Base-by-base conservation (phyloP, 2,329 filamentous ascomycete genomes). In the Diplocarpon rosae region DNA sequence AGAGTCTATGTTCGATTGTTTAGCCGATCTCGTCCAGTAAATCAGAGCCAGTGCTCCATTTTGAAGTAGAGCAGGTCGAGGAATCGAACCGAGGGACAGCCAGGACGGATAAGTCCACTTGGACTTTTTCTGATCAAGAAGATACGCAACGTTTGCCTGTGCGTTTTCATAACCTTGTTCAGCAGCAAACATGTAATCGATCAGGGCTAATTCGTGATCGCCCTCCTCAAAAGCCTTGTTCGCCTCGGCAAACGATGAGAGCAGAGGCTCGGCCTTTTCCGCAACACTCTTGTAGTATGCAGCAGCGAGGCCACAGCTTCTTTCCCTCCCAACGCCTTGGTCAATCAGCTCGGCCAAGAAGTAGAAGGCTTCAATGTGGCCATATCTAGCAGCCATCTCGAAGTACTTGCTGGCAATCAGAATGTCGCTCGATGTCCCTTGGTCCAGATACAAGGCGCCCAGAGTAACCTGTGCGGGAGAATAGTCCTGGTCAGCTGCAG, bases 11-110 rank as follows among this genome's bases (percentile, higher is more conserved):
- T 98, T 98, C 37, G 81, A 76, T 62, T 98, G 93, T 53, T 87
- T 85, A 2, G 92, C 88, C 9, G 90, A 95, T 30, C 92, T 80
- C 0, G 90, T 95, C 86, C 89, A 98, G 66, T 95, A 92, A 30
- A 94, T 81, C 39, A 98, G 72, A 38, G 61, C 61, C 29, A 63
- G 65, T 2, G 71, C 68, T 0, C 77, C 69, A 59, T 83, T 77
- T 39, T 69, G 68, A 16, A 80, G 65, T 24, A 76, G 57, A 9
- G 69, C 56, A 9, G 65, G 62, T 16, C 64, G 60, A 46, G 56
- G 45, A 1, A 42, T 47, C 58, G 61, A 49, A 55, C 55, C 56
- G 66, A 67, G 31, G 15, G 52, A 48, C 10, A 60, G 45, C 54
- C 57, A 57, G 24, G 58, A 51, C 33, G 60, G 56, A 0, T 79